Evolutionary conservation across 371 early-diverging fungal genomes (phyloP).

Genomic region (Rhizopus stolonifer): DNA sequence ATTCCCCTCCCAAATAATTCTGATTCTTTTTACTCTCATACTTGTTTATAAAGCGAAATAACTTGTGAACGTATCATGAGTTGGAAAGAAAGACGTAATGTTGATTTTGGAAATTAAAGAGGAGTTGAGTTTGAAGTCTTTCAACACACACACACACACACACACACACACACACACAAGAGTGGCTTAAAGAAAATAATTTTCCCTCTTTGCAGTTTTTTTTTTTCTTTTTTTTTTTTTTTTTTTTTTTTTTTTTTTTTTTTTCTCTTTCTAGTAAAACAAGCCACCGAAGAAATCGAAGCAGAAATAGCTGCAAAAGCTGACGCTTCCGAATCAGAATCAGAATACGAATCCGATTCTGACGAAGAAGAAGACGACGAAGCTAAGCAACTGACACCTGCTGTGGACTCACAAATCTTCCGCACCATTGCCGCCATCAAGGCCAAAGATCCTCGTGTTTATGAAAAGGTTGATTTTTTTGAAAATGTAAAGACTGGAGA

Average conservation of each 20-base stretch:
- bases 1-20: not conserved
- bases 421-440: slow-evolving; percentile 83
- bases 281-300: slow-evolving; percentile 26
- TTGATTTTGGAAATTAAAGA: not conserved
- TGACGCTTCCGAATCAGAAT: not conserved
- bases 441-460: slow-evolving; percentile 77
- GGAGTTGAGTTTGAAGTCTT: too few relatives aligned
- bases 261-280: slow-evolving; percentile 14
- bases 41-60: slow-evolving; percentile 18
- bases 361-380: slow-evolving; percentile 84
- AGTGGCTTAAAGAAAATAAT: not conserved
- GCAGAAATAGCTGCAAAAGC: slow-evolving; percentile 20
- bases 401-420: slow-evolving; percentile 89
- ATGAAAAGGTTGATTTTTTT: slow-evolving; percentile 72
- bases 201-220: not conserved
- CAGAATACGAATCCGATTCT: slow-evolving; percentile 22
- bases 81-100: not conserved
- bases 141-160: too few relatives aligned
- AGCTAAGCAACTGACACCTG: slow-evolving; percentile 84
- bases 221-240: slow-evolving; percentile 4
- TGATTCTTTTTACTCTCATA: not conserved
- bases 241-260: slow-evolving; percentile 5
- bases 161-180: not conserved
- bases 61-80: slow-evolving; percentile 10
- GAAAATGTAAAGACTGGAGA: slow-evolving; percentile 56